Evolutionary conservation across 1,284 basidiomycete species (phyloP), one percentile per base, ranked within the genome.

Genomic region (Cerioporus squamosus): DNA sequence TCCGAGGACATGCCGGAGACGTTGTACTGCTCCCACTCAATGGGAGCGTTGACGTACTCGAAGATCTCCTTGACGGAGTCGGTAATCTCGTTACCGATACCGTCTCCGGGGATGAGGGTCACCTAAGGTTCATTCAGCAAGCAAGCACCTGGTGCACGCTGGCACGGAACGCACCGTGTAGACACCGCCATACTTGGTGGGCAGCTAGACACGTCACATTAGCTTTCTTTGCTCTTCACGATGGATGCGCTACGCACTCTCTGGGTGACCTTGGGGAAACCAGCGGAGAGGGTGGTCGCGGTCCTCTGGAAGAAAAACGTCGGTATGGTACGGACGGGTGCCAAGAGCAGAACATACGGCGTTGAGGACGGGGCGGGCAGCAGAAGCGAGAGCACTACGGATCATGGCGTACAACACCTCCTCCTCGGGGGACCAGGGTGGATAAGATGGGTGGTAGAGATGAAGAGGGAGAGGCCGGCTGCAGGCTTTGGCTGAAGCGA

Each of bases 61-160:
- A 99, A 99, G 75, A 99, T 95, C 79, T 98, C 95, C 83, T 99
- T 98, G 70, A 99, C 97, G 18, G 95, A 97, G 78, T 97, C 93
- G 64, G 96, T 95, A 74, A 99, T 95, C 81, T 99, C 97, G 72
- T 87, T 86, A 68, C 97, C 97, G 73, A 99, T 91, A 84, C 96
- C 96, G 73, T 98, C 96, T 70, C 96, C 96, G 47, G 95, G 95
- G 65, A 97, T 95, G 70, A 97, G 87, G 57, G 94, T 97, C 68
- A 97, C 94, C 91, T 93, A 65, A 55, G 61, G 63, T 57, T 61
- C 59, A 26, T 49, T 57, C 60, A 66, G 64, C 68, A 53, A 65
- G 67, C 48, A 51, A 51, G 51, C 44, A 53, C 52, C 50, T 43
- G 48, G 56, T 57, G 48, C 68, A 61, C 69, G 63, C 66, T 59